A percentile compares a stretch with the other conserved stretches of the same genome.
Evolutionary conservation across 2,329 filamentous ascomycete genomes (phyloP).

Genomic region (Arthroderma sp.): DNA sequence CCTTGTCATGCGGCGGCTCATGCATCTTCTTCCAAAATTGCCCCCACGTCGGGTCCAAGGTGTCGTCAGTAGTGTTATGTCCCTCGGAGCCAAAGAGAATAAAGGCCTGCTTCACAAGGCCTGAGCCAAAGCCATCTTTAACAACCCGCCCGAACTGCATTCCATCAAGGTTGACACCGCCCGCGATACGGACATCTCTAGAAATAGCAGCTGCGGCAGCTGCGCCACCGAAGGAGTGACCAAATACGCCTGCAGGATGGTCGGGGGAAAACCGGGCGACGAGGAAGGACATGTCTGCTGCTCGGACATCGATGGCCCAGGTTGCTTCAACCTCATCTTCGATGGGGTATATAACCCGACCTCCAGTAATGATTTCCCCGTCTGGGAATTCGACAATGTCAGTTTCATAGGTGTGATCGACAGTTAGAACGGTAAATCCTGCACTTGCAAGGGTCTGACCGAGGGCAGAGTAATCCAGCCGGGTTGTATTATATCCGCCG

Average conservation of each 20-base stretch:
- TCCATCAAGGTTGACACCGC: constrained; percentile 25
- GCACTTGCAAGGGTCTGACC: constrained; percentile 5
- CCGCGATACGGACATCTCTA: constrained; percentile 14
- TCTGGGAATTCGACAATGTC: constrained; percentile 14
- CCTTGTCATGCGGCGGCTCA: constrained; percentile 4
- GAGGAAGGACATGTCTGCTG: background rate
- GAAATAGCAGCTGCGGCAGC: constrained; percentile 16
- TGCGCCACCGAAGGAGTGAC: constrained; percentile 26
- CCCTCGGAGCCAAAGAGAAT: constrained; percentile 8
- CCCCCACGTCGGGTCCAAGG: constrained; percentile 9
- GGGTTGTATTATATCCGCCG: constrained; percentile 3
- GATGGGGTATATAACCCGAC: background rate
- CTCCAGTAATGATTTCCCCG: constrained; percentile 7
- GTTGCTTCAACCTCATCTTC: background rate
- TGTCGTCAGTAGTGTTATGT: constrained; percentile 8
- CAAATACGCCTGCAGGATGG: constrained; percentile 13
- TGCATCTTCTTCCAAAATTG: constrained; percentile 10
- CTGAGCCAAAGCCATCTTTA: constrained; percentile 7
- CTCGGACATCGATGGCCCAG: constrained; percentile 1
- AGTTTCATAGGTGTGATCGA: constrained; percentile 15
- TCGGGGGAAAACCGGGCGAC: background rate
- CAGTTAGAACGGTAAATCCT: constrained; percentile 7
- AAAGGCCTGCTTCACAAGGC: constrained; percentile 8
- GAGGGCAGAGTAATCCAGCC: constrained; percentile 5
- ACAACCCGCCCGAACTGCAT: constrained; percentile 13